A percentile compares a stretch with the other conserved stretches of the same genome.
phyloP scores from a whole-genome alignment of 2,329 filamentous ascomycete species.

The Onygenales sp. region DNA sequence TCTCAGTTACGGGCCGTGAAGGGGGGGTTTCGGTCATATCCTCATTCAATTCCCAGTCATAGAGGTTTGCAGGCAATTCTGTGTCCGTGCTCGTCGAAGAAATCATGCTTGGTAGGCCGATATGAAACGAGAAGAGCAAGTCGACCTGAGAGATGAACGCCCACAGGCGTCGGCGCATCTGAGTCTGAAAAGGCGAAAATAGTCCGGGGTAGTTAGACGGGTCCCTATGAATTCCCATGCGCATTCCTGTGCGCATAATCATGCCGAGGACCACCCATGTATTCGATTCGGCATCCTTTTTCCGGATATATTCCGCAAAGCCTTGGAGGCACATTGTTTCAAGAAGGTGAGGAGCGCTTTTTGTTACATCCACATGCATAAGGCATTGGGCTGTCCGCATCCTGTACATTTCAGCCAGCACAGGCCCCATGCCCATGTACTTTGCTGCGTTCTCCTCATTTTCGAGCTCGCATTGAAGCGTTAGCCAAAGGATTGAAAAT shows the following conservation, averaged over 20 bases:
- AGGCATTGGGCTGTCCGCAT: slow-evolving; percentile 18
- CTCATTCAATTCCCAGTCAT: slow-evolving; percentile 31
- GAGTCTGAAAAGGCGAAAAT: slow-evolving; percentile 20
- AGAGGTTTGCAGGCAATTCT: slow-evolving; percentile 29
- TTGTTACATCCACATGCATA: slow-evolving; percentile 17
- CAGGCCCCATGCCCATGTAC: background rate
- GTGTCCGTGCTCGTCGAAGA: slow-evolving; percentile 29
- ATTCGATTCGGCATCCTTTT: slow-evolving; percentile 13
- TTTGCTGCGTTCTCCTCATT: background rate
- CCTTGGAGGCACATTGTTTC: slow-evolving; percentile 18
- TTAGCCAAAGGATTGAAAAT: slow-evolving; percentile 1
- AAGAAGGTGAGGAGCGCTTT: slow-evolving; percentile 17
- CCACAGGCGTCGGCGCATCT: slow-evolving; percentile 28
- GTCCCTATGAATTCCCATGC: slow-evolving; percentile 35
- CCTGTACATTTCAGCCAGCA: slow-evolving; percentile 1
- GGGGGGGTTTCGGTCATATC: slow-evolving; percentile 20
- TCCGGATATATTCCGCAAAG: slow-evolving; percentile 14
- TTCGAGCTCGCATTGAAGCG: background rate
- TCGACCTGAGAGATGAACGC: slow-evolving; percentile 26
- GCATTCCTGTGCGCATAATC: slow-evolving; percentile 20
- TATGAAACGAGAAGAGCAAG: slow-evolving; percentile 10
- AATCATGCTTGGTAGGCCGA: slow-evolving; percentile 29
- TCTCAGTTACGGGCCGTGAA: slow-evolving; percentile 17
- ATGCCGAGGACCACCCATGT: slow-evolving; percentile 20
- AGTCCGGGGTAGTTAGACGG: slow-evolving; percentile 25